Evolutionary conservation across 192 early-diverging fungal species (phyloP).

Genomic region (Haplosporangium gracile): DNA sequence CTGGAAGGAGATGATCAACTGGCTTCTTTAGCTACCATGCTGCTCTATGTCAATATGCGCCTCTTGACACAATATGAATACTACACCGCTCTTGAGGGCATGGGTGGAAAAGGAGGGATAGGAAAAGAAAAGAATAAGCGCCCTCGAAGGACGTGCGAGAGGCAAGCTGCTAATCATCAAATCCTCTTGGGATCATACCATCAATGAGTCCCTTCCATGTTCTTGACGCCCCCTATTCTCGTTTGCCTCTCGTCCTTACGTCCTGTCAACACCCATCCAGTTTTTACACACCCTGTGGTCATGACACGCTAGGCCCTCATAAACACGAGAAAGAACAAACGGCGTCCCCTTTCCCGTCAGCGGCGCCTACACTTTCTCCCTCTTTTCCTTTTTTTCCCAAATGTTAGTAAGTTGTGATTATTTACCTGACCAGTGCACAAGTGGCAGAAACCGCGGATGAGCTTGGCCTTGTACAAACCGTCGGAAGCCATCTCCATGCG

Average conservation of each 20-base stretch:
- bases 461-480: constrained; percentile 95
- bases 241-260: neutral
- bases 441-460: constrained; percentile 99
- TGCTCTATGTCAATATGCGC: neutral
- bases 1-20: too few species aligned
- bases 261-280: neutral
- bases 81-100: neutral
- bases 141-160: neutral
- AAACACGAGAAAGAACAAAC: neutral
- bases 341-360: neutral
- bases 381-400: neutral
- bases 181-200: too few species aligned
- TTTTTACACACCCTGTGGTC: constrained; percentile 1
- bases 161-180: too few species aligned
- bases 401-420: neutral
- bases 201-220: neutral
- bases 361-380: neutral
- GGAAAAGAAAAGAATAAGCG: neutral
- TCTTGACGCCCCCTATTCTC: neutral
- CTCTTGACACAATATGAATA: neutral
- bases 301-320: neutral
- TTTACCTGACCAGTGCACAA: constrained; percentile 95
- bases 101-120: neutral
- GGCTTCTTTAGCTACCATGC: too few species aligned
- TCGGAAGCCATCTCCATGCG: constrained; percentile 95